Conservation (phyloP, 768 basidiomycete genomes). For the Suillus lakei region DNA sequence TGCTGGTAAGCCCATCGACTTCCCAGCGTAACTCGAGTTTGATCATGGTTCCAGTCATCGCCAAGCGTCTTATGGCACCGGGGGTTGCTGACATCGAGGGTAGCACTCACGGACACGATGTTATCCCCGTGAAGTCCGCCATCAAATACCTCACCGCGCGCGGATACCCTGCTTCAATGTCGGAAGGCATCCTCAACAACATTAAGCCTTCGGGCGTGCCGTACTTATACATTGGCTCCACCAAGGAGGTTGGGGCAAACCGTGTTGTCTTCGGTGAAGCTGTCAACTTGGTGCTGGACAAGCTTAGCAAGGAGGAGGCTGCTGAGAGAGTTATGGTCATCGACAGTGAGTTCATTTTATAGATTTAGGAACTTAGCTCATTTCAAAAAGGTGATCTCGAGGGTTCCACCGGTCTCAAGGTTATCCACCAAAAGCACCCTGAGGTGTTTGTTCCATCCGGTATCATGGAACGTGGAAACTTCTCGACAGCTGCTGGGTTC, state of each 20-base stretch:
- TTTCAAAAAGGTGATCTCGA: constrained; percentile 71
- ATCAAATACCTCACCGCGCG: constrained; percentile 71
- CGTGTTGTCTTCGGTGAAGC: constrained; percentile 88
- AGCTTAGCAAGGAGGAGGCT: constrained; percentile 74
- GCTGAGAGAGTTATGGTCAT: constrained; percentile 85
- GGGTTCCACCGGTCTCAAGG: constrained; percentile 88
- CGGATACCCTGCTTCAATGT: constrained; percentile 55
- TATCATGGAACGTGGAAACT: constrained; percentile 87
- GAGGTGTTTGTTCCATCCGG: constrained; percentile 87
- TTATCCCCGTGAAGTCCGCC: constrained; percentile 81
- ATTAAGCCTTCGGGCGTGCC: constrained; percentile 64
- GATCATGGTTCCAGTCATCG: constrained; percentile 52
- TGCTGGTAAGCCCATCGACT: constrained; percentile 53
- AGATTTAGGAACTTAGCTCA: neutral
- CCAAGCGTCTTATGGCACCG: constrained; percentile 72
- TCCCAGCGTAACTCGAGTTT: neutral
- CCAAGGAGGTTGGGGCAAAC: constrained; percentile 78
- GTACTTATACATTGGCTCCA: constrained; percentile 71
- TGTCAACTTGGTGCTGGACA: constrained; percentile 78
- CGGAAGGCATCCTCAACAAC: constrained; percentile 57
- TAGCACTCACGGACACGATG: constrained; percentile 81
- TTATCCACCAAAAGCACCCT: constrained; percentile 88
- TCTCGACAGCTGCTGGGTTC: constrained; percentile 85
- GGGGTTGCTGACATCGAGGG: constrained; percentile 81
- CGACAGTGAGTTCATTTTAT: constrained; percentile 57